Percentiles rank a stretch among this genome's conserved stretches.
Evolutionary conservation across 2,329 filamentous ascomycete genomes (phyloP).

Genomic region (Coleophoma eucalyptorum): DNA sequence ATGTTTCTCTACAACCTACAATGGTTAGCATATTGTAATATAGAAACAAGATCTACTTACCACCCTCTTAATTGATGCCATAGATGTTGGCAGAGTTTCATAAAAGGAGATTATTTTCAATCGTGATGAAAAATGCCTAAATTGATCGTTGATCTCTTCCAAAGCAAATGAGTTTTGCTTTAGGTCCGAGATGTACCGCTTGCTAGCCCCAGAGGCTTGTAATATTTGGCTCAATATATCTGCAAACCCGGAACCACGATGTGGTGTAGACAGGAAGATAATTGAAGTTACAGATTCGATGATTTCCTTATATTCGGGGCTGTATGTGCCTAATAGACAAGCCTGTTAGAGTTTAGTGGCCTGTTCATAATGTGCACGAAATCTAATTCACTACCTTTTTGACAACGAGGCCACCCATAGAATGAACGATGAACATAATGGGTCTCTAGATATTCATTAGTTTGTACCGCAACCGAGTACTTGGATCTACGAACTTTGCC

Average conservation of each 20-base stretch:
- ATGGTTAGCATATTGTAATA: background rate
- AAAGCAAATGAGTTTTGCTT: slow-evolving; percentile 29
- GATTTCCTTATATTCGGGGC: background rate
- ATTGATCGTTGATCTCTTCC: slow-evolving; percentile 38
- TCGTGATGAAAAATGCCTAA: slow-evolving; percentile 31
- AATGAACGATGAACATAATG: slow-evolving; percentile 39
- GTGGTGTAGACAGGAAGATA: background rate
- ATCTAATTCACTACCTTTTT: slow-evolving; percentile 14
- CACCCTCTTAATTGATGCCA: slow-evolving; percentile 16
- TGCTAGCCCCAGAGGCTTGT: slow-evolving; percentile 3
- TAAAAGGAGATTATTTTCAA: slow-evolving; percentile 40
- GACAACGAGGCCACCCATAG: slow-evolving; percentile 37
- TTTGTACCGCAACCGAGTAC: background rate
- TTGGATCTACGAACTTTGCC: slow-evolving; percentile 10
- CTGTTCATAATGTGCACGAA: background rate
- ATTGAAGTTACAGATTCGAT: background rate
- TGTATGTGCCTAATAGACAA: background rate
- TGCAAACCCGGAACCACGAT: background rate
- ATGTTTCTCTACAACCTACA: slow-evolving; percentile 18
- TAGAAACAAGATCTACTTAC: background rate
- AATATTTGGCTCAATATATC: background rate
- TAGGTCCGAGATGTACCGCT: slow-evolving; percentile 35
- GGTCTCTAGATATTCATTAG: slow-evolving; percentile 4
- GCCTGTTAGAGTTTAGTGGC: background rate
- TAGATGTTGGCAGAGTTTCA: slow-evolving; percentile 32